Evolutionary conservation across 352 stramenopile genomes (phyloP), one percentile per base, ranked within the genome.

Genomic region (Phytophthora brassicae): DNA sequence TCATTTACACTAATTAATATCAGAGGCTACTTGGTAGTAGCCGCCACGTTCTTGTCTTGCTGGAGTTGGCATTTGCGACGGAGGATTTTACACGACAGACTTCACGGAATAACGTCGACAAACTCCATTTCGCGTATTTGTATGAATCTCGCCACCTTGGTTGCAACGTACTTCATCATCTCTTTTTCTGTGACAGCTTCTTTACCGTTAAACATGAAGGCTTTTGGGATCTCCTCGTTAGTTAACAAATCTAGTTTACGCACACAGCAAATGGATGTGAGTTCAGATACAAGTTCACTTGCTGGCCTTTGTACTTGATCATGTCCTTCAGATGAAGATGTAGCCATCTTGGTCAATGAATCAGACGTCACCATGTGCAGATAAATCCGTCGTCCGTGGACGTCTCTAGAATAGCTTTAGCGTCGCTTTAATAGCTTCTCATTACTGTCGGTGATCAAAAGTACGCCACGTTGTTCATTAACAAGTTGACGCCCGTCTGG

Each of bases 281-380:
- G 22, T 96, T 80, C 1, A 98, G 23, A n/a, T 8, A 97, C 68
- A 23, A 91, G 90, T 70, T 98, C 94, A 98, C 77, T 69, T 95
- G 92, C 47, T 94, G 92, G 12, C 92, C 92, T 50, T 96, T 96
- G 56, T 96, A 92, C 77, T 98, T 98, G 74, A 98, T 98, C 12
- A 98, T 63, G 64, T 98, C 92, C 69, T 98, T 98, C 17, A 96
- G 63, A 98, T 94, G 60, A 89, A 97, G 14, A 98, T 80, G 63
- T 77, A 97, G 7, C 90, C 91, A 43, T 97, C 88, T 29, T 95
- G 72, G 59, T 98, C 92, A 55, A 98, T 93, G 56, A 87, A 86
- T 6, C 81, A 88, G 16, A 98, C 63, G 72, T 98, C 94, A 4
- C 94, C 92, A n/a, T 7, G 90, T 97, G 45, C 78, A 69, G 11